These are phyloP conservation scores for Phytophthora rubi DNA, from an alignment of 352 stramenopile genomes.

Conservation along the genomic window DNA sequence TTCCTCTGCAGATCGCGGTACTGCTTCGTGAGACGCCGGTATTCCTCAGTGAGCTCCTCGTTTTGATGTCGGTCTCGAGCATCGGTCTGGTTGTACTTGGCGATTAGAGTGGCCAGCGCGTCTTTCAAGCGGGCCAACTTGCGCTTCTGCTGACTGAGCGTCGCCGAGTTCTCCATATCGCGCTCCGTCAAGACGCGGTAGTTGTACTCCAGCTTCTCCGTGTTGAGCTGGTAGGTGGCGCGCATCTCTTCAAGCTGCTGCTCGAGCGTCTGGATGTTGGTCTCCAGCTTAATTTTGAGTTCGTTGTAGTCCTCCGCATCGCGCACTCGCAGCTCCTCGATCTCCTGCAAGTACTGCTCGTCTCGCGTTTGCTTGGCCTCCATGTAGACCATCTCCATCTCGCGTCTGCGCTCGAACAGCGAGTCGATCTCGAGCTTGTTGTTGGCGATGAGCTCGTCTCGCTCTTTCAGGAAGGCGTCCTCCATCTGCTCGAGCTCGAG, in stretches of 20 bases:
- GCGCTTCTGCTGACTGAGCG: slow-evolving; percentile 92
- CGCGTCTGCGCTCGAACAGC: slow-evolving; percentile 91
- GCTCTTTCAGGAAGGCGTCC: slow-evolving; percentile 93
- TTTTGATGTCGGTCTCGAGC: slow-evolving; percentile 88
- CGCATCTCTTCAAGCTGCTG: slow-evolving; percentile 97
- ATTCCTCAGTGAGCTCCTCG: slow-evolving; percentile 94
- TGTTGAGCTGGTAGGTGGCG: slow-evolving; percentile 96
- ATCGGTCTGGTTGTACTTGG: slow-evolving; percentile 94
- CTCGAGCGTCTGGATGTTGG: slow-evolving; percentile 96
- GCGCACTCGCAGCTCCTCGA: slow-evolving; percentile 90
- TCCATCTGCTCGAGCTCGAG: slow-evolving; percentile 94
- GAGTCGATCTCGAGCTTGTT: slow-evolving; percentile 94
- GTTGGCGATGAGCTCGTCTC: slow-evolving; percentile 86
- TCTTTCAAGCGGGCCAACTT: slow-evolving; percentile 94
- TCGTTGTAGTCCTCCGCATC: slow-evolving; percentile 96
- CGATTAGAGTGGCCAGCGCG: slow-evolving; percentile 85
- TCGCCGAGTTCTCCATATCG: slow-evolving; percentile 96
- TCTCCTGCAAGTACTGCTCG: slow-evolving; percentile 91
- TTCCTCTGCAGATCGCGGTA: slow-evolving; percentile 97
- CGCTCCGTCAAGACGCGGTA: slow-evolving; percentile 95
- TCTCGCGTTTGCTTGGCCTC: slow-evolving; percentile 91
- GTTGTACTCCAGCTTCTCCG: slow-evolving; percentile 97
- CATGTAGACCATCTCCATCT: slow-evolving; percentile 96
- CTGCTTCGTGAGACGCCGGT: slow-evolving; percentile 93
- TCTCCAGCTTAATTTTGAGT: slow-evolving; percentile 97